phyloP scores from a whole-genome alignment of 495 filamentous ascomycete genomes.

The Hypoxylon perforatum region DNA sequence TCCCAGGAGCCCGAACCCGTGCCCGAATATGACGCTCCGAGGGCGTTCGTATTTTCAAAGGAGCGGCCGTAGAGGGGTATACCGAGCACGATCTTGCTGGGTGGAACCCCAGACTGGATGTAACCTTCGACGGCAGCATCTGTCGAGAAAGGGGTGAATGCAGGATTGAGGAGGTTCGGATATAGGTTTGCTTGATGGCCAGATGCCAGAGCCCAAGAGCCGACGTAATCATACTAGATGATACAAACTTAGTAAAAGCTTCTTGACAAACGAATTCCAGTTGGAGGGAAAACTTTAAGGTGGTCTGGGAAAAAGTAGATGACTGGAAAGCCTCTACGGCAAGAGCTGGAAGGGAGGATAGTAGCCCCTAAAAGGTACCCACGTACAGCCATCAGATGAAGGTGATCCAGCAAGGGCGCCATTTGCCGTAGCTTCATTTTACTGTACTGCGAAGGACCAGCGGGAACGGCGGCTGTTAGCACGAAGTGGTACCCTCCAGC shows the following conservation, averaged over 20 bases:
- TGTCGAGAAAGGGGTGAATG: constrained; percentile 74
- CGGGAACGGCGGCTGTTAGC: constrained; percentile 76
- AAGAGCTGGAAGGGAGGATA: no score
- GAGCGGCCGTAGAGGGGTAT: constrained; percentile 89
- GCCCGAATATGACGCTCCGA: constrained; percentile 72
- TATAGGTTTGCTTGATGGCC: constrained; percentile 85
- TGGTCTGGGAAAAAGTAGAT: no score
- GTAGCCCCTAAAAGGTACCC: no score
- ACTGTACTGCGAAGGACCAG: constrained; percentile 73
- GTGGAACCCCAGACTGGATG: constrained; percentile 67
- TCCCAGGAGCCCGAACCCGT: constrained; percentile 78
- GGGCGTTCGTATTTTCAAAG: constrained; percentile 76
- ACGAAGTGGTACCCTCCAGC: constrained; percentile 69
- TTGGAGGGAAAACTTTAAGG: no score
- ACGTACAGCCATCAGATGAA: constrained; percentile 88
- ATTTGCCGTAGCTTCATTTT: constrained; percentile 74
- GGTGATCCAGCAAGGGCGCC: constrained; percentile 79
- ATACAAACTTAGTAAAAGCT: no score
- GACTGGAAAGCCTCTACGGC: no score
- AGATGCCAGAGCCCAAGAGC: constrained; percentile 71
- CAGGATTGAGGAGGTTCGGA: constrained; percentile 59
- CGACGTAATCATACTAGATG: constrained; percentile 80
- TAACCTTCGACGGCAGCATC: constrained; percentile 75
- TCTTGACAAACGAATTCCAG: no score
- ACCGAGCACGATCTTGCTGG: constrained; percentile 79